A percentile compares a stretch with the other conserved stretches of the same genome.
Conservation (phyloP, 2,329 filamentous ascomycete species). For the Myotisia sp. region DNA sequence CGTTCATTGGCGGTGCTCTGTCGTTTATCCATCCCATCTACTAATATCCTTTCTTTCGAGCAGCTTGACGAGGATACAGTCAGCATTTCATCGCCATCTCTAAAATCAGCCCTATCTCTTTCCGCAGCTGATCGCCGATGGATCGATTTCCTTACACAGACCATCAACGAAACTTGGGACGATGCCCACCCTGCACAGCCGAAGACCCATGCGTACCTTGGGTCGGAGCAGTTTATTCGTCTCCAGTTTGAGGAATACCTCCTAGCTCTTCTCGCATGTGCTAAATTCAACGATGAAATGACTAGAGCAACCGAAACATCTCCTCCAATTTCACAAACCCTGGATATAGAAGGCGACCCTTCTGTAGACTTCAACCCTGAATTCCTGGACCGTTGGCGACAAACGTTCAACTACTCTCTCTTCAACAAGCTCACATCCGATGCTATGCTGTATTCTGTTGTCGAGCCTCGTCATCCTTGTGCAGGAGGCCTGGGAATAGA, state of each 20-base stretch:
- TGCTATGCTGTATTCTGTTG: conserved; percentile 81
- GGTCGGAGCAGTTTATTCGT: conserved; percentile 93
- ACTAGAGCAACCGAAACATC: conserved; percentile 19
- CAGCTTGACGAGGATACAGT: conserved; percentile 73
- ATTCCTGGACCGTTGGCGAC: conserved; percentile 76
- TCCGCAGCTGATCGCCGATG: conserved; percentile 81
- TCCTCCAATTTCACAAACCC: conserved; percentile 25
- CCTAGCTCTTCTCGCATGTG: conserved; percentile 69
- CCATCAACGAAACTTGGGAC: conserved; percentile 94
- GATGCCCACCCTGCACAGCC: conserved; percentile 74
- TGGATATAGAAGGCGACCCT: conserved; percentile 65
- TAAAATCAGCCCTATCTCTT: conserved; percentile 60
- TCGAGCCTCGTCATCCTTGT: conserved; percentile 84
- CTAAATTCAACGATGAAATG: conserved; percentile 72
- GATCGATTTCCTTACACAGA: conserved; percentile 91
- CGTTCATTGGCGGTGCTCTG: too few relatives aligned
- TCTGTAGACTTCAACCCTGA: conserved; percentile 68
- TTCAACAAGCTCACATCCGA: conserved; percentile 65
- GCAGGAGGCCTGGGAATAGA: conserved; percentile 86
- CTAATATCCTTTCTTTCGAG: neutral
- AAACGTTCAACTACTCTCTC: conserved; percentile 80
- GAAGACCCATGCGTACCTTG: conserved; percentile 88
- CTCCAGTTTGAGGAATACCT: conserved; percentile 96
- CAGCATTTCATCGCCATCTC: conserved; percentile 65
- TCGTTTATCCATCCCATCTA: neutral